Evolutionary conservation across 805 yeast species (phyloP), one percentile per base, ranked within the genome.

Genomic region (Saccharomycopsis babjevae): DNA sequence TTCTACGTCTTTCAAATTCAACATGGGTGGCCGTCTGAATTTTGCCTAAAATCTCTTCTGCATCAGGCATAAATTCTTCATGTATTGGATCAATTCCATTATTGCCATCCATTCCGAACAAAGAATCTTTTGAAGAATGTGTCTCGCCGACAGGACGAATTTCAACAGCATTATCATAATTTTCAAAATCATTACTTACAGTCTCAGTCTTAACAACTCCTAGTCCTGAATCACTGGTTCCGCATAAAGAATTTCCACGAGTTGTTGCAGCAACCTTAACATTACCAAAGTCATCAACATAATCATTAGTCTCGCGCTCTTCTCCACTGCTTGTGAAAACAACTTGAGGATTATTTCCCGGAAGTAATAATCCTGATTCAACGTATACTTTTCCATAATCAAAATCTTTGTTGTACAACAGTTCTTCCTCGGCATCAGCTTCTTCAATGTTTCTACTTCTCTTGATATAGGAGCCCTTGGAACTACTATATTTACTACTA

Each of bases 271-370:
- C 32, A 1, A 15, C 16, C 36, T 69, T 68, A 11, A 79, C 72
- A 13, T 62, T 67, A 1, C 79, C 80, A 59, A 65, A 76, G 30
- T 78, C 81, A 39, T 74, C 69, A 63, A 78, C 76, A 39, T 69
- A 67, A 64, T 79, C 81, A 4, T 63, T 62, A 1, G 77, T 61
- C 34, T 76, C 79, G 56, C 77, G 81, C 57, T 79, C 82, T 8
- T 46, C 52, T 11, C 52, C 52, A 46, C 52, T 46, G 22, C 52
- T 46, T 20, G 52, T 46, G n/a, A 46, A 46, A 10, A 46, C 32
- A 46, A 46, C 52, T 22, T 46, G 32, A 8, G 52, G 30, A 22
- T 46, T 46, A 25, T 22, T 22, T 46, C 32, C 52, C 5, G 52
- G 28, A 11, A 46, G 15, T 18, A 46, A 20, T 13, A 46, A 5